These are phyloP conservation scores for Puya raimondii DNA, from an alignment of 176 grass and related monocot species.

Conservation along the genomic window DNA sequence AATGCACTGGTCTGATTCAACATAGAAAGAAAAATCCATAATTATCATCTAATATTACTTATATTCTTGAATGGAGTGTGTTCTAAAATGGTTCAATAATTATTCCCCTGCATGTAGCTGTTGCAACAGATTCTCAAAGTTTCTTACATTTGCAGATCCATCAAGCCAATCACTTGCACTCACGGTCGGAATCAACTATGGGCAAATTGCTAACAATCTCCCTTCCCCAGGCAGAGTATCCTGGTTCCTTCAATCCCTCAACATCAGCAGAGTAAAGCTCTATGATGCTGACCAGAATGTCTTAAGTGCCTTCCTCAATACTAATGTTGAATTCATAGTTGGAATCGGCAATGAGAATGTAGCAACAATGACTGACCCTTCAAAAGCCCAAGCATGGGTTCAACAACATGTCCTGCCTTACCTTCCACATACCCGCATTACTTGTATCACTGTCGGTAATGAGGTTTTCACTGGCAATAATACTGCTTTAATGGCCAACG, in stretches of 20 bases:
- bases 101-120: constrained; percentile 19
- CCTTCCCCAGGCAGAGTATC: constrained; percentile 52
- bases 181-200: constrained; percentile 81
- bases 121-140: constrained; percentile 23
- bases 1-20: too few species aligned
- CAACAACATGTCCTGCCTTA: constrained; percentile 55
- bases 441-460: constrained; percentile 91
- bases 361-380: constrained; percentile 41
- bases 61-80: too few species aligned
- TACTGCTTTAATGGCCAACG: constrained; percentile 38
- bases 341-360: constrained; percentile 81
- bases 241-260: constrained; percentile 50
- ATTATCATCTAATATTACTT: too few species aligned
- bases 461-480: constrained; percentile 88
- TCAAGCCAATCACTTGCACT: constrained; percentile 17
- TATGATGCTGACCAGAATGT: constrained; percentile 84
- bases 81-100: not conserved
- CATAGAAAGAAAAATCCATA: too few species aligned
- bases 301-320: constrained; percentile 55
- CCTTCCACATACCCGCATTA: constrained; percentile 55
- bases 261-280: constrained; percentile 78
- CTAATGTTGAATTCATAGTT: constrained; percentile 69
- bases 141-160: constrained; percentile 30
- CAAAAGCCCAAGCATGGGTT: constrained; percentile 52
- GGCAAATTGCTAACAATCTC: constrained; percentile 78